These are phyloP conservation scores for Colletotrichum navitas DNA, from an alignment of 2,329 filamentous ascomycete species.

Conservation along the genomic window DNA sequence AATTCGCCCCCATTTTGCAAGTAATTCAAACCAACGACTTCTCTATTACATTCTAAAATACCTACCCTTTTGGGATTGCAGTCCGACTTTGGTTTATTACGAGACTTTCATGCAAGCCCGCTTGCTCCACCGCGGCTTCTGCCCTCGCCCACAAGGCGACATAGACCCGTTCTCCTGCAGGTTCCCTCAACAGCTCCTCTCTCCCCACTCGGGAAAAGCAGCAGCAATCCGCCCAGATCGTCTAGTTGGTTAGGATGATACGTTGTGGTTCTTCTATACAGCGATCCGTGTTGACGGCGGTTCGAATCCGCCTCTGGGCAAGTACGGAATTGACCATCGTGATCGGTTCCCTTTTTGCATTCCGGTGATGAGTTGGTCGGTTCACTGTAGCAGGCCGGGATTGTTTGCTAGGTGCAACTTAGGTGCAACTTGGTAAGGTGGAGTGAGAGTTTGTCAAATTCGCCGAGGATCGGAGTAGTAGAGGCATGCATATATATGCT, in stretches of 20 bases:
- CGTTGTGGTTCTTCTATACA: constrained; percentile 37
- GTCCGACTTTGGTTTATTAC: neutral
- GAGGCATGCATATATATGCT: neutral
- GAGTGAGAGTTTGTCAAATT: neutral
- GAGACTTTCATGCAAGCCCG: neutral
- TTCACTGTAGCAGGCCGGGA: neutral
- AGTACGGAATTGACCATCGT: neutral
- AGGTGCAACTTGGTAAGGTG: neutral
- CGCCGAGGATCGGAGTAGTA: neutral
- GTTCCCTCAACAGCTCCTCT: constrained; percentile 5
- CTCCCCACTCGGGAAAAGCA: constrained; percentile 7
- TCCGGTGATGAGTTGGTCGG: neutral
- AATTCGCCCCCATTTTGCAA: neutral
- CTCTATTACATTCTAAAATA: neutral
- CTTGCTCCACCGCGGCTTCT: constrained; percentile 12
- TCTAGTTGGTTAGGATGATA: constrained; percentile 42
- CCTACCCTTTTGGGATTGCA: neutral
- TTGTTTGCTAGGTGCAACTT: neutral
- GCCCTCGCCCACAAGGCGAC: neutral
- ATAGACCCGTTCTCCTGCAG: constrained; percentile 3
- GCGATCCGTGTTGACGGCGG: constrained; percentile 39
- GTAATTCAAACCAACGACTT: neutral
- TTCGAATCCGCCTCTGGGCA: constrained; percentile 41
- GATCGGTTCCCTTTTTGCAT: neutral
- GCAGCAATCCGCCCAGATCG: constrained; percentile 36